Percentiles rank a stretch among this genome's conserved stretches.
Conservation (phyloP, 208 protist genomes). For the Leishmania guyanensis region DNA sequence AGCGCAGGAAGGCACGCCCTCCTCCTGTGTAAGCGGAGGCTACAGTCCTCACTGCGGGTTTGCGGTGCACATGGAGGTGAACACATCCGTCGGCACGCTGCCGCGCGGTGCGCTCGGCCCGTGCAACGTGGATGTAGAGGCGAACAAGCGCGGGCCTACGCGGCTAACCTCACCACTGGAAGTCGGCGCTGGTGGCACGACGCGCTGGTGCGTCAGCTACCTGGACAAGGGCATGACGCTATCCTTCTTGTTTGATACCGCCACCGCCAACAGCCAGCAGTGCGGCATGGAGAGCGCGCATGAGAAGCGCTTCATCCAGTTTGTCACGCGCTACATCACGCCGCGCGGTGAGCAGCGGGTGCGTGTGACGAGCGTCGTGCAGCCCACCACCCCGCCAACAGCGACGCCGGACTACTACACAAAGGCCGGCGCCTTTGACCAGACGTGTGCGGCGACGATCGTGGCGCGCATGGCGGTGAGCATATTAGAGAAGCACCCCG, state of each 20-base stretch:
- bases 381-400: conserved; percentile 55
- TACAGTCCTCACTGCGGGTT: conserved; percentile 58
- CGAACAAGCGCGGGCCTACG: conserved; percentile 37
- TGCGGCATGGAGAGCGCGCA: conserved; percentile 9
- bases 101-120: conserved; percentile 74
- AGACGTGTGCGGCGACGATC: conserved; percentile 89
- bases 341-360: conserved; percentile 75
- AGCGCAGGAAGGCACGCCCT: neutral
- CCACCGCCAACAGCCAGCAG: conserved; percentile 42
- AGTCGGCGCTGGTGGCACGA: conserved; percentile 64
- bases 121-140: conserved; percentile 58
- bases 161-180: conserved; percentile 52
- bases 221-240: conserved; percentile 67
- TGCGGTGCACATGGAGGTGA: conserved; percentile 66
- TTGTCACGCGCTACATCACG: conserved; percentile 94
- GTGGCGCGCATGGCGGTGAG: conserved; percentile 78
- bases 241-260: conserved; percentile 81
- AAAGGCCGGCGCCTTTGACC: conserved; percentile 91
- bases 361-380: conserved; percentile 86
- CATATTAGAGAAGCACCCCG: conserved; percentile 68
- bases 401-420: conserved; percentile 56
- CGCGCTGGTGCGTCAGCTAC: conserved; percentile 63
- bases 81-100: conserved; percentile 76
- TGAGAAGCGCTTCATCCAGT: conserved; percentile 90
- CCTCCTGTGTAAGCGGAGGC: conserved; percentile 11